Evolutionary conservation across 805 yeast genomes (phyloP), one percentile per base, ranked within the genome.

Genomic region (Kuraishia floccosa): DNA sequence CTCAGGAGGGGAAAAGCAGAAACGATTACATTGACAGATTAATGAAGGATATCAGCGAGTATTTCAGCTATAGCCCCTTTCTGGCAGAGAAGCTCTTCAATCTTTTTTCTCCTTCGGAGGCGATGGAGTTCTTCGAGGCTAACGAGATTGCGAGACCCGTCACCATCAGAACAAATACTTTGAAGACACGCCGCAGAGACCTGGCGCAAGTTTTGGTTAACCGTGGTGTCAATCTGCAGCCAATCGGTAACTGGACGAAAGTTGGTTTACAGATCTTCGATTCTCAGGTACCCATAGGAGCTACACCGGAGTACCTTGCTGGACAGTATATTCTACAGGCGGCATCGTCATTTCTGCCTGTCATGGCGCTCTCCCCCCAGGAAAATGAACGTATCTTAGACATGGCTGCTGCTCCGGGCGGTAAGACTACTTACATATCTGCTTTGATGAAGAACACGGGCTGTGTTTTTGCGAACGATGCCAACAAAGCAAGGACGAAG

Each of bases 371-470:
- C 44, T 89, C 77, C 39, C 98, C 99, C n/a, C 93, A 86, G 54
- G 96, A 86, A 57, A 77, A 82, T 51, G 99, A 91, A 63, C 79
- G 98, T 49, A 68, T 91, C 25, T 65, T 91, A 39, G 99, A 91
- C 61, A 91, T 91, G 99, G 97, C 98, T 29, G 94, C 98, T 37
- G 96, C 98, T 18, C 98, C 98, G 41, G 98, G 98, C 63, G 98
- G 98, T 59, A 89, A 89, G 53, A 85, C 96, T 14, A 89, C 98
- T 2, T 87, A 85, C 53, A 73, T 89, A 32, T 75, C 94, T 23
- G 96, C 99, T 1, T 58, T 89, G 60, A 91, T 91, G 97, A 91
- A 91, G 52, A 91, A 91, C 57, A 91, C 98, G 1, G 99, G 99
- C 17, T 76, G 89, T 55, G 83, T 91, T 15, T 87, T 91, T 54